These are phyloP conservation scores for Aphanomyces astaci DNA, from an alignment of 352 stramenopile species.

Conservation along the genomic window DNA sequence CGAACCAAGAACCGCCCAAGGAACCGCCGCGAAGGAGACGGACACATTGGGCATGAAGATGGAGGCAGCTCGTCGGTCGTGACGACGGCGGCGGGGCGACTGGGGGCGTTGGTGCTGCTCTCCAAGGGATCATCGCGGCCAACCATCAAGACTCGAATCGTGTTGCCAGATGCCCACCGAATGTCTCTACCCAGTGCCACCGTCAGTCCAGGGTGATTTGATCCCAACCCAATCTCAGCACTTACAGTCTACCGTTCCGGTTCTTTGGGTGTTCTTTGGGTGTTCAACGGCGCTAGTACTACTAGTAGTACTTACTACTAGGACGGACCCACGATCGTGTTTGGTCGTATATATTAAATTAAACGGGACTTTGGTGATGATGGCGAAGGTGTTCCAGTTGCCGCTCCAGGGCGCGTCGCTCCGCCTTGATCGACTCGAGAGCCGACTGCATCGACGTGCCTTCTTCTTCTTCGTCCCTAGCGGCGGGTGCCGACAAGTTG, in stretches of 20 bases:
- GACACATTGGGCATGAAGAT: neutral
- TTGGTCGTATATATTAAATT: conserved; percentile 7
- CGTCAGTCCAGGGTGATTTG: neutral
- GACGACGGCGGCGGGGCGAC: neutral
- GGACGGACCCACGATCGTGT: too few species aligned
- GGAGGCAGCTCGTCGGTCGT: too few species aligned
- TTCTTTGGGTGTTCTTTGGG: too few species aligned
- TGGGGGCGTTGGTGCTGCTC: neutral
- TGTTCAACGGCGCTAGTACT: too few species aligned
- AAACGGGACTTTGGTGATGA: neutral
- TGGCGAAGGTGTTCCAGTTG: neutral
- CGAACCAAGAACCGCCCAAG: neutral
- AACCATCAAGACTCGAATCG: conserved; percentile 12
- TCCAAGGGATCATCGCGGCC: neutral
- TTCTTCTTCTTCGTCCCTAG: neutral
- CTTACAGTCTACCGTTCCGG: too few species aligned
- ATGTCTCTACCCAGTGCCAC: neutral
- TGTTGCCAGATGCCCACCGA: conserved; percentile 3
- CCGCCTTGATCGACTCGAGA: neutral
- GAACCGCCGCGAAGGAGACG: neutral
- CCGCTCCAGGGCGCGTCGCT: neutral
- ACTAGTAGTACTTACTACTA: too few species aligned
- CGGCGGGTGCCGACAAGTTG: neutral
- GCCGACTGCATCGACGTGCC: neutral
- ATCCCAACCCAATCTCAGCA: too few species aligned